phyloP scores from a whole-genome alignment of 768 basidiomycete genomes.

The Pulveroboletus frians region DNA sequence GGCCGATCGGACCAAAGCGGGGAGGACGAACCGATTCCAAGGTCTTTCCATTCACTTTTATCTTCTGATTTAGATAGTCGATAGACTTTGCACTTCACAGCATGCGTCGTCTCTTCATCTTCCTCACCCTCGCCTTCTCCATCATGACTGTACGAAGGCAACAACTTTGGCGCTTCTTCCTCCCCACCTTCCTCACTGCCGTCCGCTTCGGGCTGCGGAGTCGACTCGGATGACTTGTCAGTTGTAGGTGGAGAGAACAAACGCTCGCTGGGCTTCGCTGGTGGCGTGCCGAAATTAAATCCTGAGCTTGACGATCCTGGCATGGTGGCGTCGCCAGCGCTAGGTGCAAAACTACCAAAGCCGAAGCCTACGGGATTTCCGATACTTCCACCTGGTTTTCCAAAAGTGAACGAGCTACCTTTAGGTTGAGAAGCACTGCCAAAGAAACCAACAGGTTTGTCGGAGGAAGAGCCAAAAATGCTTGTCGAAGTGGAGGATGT shows the following conservation, averaged over 20 bases:
- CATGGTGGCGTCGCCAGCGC: constrained; percentile 16
- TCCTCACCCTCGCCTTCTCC: constrained; percentile 79
- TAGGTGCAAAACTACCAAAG: constrained; percentile 29
- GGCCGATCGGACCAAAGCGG: neutral
- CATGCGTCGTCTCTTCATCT: constrained; percentile 62
- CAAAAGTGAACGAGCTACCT: constrained; percentile 25
- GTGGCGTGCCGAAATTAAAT: constrained; percentile 23
- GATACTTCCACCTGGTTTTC: constrained; percentile 41
- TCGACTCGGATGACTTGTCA: constrained; percentile 28
- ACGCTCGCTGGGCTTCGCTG: constrained; percentile 20
- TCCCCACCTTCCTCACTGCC: constrained; percentile 25
- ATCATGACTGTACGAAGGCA: constrained; percentile 43
- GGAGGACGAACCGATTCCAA: constrained; percentile 56
- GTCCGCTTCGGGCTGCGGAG: constrained; percentile 26
- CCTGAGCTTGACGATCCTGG: constrained; percentile 11
- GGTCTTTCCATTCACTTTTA: constrained; percentile 51
- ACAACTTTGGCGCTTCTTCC: constrained; percentile 23
- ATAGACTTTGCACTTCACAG: constrained; percentile 57
- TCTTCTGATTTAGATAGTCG: constrained; percentile 50
- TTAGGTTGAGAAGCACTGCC: constrained; percentile 27
- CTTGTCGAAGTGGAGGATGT: constrained; percentile 11
- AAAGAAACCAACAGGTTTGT: constrained; percentile 26
- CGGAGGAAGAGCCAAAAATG: constrained; percentile 19
- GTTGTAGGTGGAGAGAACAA: constrained; percentile 25
- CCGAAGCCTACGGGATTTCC: constrained; percentile 64